Evolutionary conservation across 106 monocot genomes (phyloP).

Genomic region (Amphibolis antarctica): DNA sequence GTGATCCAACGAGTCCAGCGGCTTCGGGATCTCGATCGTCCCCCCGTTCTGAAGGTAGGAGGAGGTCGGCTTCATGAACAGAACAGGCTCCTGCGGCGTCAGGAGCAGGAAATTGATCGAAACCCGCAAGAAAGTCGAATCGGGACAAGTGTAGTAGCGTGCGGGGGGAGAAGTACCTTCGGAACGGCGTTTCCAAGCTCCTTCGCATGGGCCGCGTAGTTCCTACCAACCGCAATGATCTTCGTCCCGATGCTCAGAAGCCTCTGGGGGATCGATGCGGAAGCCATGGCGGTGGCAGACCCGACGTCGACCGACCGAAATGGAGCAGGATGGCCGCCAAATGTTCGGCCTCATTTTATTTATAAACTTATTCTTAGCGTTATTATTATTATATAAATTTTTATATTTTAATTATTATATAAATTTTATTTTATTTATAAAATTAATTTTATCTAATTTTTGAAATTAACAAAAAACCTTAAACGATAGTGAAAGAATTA

Average conservation of each 20-base stretch:
- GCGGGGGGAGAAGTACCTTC: constrained; percentile 36
- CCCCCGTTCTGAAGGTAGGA: constrained; percentile 75
- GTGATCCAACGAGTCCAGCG: constrained; percentile 66
- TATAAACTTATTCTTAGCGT: no score
- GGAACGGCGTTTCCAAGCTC: constrained; percentile 96
- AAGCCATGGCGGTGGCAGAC: not conserved
- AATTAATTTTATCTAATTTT: no score
- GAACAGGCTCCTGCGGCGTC: constrained; percentile 58
- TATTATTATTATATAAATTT: no score
- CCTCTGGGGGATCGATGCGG: constrained; percentile 14
- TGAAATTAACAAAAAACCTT: no score
- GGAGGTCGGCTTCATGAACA: constrained; percentile 95
- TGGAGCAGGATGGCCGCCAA: no score
- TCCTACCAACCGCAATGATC: constrained; percentile 78
- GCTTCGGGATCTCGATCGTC: constrained; percentile 75
- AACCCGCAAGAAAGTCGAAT: not conserved
- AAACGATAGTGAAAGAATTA: no score
- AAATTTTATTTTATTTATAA: no score
- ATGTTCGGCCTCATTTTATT: no score
- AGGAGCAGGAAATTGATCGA: not conserved
- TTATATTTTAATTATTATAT: no score
- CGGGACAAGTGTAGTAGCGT: no score
- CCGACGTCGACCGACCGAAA: not conserved
- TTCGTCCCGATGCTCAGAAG: constrained; percentile 66
- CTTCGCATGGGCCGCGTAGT: constrained; percentile 93